phyloP scores from a whole-genome alignment of 208 protist genomes.

The Wallacemonas sp. region DNA sequence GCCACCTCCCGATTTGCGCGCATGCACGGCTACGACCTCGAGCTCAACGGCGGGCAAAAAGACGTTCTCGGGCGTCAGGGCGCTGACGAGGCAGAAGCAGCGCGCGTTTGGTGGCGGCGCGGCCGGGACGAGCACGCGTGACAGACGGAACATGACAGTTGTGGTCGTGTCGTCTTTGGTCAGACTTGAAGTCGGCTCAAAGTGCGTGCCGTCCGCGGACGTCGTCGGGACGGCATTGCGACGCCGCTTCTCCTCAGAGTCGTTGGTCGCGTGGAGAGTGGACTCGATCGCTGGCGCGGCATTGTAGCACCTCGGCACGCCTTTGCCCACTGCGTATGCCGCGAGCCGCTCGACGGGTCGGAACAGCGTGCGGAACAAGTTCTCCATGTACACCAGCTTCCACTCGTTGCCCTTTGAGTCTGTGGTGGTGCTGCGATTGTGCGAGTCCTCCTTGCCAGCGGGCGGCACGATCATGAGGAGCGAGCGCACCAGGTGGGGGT shows the following conservation, averaged over 20 bases:
- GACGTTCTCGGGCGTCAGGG: conserved; percentile 35
- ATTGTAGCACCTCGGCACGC: conserved; percentile 29
- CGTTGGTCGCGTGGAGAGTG: conserved; percentile 42
- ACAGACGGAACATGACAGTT: conserved; percentile 25
- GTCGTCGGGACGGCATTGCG: conserved; percentile 56
- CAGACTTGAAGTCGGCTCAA: conserved; percentile 9
- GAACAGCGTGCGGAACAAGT: conserved; percentile 40
- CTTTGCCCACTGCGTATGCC: conserved; percentile 28
- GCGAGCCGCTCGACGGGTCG: conserved; percentile 27
- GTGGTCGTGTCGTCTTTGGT: conserved; percentile 10
- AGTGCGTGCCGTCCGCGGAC: conserved; percentile 21
- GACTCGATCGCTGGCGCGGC: conserved; percentile 44
- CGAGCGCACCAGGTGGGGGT: conserved; percentile 53
- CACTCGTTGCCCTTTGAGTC: neutral
- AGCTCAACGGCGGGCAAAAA: conserved; percentile 65
- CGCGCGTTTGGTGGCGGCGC: conserved; percentile 27
- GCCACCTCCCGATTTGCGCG: conserved; percentile 27
- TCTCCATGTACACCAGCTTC: conserved; percentile 47
- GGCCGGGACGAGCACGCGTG: conserved; percentile 39
- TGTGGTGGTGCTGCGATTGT: neutral
- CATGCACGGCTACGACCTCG: conserved; percentile 37
- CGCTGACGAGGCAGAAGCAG: conserved; percentile 81
- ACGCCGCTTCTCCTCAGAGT: conserved; percentile 57
- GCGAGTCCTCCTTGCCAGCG: neutral
- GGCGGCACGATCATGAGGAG: conserved; percentile 32